Conservation (phyloP, 169 alveolate species). For the Eimeria sp. region DNA sequence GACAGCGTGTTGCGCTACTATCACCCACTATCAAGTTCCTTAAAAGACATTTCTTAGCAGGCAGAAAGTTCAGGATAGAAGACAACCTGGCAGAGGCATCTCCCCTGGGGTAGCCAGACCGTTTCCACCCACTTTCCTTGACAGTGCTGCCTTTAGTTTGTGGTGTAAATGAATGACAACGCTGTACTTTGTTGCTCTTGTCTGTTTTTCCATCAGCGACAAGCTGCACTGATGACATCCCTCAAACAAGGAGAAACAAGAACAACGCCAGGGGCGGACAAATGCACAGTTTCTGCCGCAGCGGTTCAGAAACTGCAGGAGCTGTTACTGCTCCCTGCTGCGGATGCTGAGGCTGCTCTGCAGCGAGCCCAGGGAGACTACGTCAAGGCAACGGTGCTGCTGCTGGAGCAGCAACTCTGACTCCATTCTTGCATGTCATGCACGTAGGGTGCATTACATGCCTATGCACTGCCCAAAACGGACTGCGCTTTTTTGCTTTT, state of each 20-base stretch:
- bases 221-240: conserved; percentile 66
- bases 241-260: conserved; percentile 49
- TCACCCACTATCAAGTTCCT: too few species aligned
- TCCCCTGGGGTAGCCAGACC: not conserved
- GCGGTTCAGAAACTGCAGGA: conserved; percentile 55
- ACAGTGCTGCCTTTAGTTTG: not conserved
- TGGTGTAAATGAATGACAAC: not conserved
- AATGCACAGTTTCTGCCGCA: conserved; percentile 32
- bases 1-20: too few species aligned
- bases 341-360: conserved; percentile 62
- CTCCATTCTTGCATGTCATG: not conserved
- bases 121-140: not conserved
- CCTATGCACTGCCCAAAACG: not conserved
- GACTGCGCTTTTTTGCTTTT: not conserved
- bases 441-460: not conserved
- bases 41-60: too few species aligned
- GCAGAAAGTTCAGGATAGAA: not conserved
- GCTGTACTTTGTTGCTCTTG: not conserved
- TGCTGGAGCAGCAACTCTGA: conserved; percentile 41
- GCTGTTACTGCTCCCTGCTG: conserved; percentile 52
- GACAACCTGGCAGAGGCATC: not conserved
- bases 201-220: conserved; percentile 8
- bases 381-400: conserved; percentile 46
- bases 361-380: conserved; percentile 52
- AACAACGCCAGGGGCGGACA: conserved; percentile 2